Evolutionary conservation across 2,329 filamentous ascomycete species (phyloP).

Genomic region (Fusarium devonianum): DNA sequence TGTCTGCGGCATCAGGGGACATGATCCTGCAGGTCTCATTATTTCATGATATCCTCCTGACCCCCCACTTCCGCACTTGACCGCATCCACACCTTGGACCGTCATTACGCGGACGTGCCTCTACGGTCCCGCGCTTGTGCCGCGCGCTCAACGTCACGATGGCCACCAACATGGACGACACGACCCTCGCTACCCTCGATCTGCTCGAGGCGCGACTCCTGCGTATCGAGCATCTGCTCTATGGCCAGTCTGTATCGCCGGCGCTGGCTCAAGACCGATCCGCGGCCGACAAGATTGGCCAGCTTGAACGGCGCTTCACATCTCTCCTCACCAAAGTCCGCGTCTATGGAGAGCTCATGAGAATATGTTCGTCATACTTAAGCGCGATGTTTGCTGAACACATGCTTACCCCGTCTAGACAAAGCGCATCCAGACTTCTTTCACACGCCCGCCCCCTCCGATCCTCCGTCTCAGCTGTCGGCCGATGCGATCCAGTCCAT

Average conservation of each 20-base stretch:
- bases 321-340: conserved; percentile 58
- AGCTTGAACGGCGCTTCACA: conserved; percentile 63
- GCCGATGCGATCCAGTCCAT: conserved; percentile 60
- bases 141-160: conserved; percentile 37
- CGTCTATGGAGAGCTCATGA: conserved; percentile 66
- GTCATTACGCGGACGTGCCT: conserved; percentile 21
- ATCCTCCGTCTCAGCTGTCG: conserved; percentile 61
- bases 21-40: conserved; percentile 33
- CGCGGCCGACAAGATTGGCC: conserved; percentile 54
- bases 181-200: conserved; percentile 61
- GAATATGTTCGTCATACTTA: conserved; percentile 60
- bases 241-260: conserved; percentile 52
- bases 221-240: conserved; percentile 66
- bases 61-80: conserved; percentile 36
- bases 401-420: conserved; percentile 48
- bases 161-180: conserved; percentile 56
- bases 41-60: conserved; percentile 39
- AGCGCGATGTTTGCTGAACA: neutral
- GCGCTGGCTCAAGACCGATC: conserved; percentile 49
- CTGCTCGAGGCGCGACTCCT: conserved; percentile 66
- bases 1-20: conserved; percentile 14
- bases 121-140: conserved; percentile 22
- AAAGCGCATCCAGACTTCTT: conserved; percentile 63
- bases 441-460: conserved; percentile 53
- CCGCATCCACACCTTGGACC: conserved; percentile 31